Evolutionary conservation across 805 yeast species (phyloP).

Genomic region (Jamesozyma jinghongensis): DNA sequence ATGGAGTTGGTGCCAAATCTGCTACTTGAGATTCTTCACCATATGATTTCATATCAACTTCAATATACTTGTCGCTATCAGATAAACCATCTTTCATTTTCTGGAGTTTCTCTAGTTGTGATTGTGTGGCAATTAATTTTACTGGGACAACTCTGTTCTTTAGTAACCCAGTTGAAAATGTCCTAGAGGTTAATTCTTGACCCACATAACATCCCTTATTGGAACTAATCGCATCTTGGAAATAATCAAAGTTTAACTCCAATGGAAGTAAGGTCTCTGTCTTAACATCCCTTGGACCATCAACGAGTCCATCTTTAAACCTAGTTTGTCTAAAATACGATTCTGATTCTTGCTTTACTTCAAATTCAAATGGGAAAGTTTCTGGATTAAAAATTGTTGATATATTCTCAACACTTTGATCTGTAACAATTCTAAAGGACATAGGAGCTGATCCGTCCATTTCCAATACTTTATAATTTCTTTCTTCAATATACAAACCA

Average conservation of each 20-base stretch:
- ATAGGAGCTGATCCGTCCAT: conserved; percentile 64
- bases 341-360: conserved; percentile 7
- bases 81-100: not conserved
- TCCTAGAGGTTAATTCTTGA: conserved; percentile 87
- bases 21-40: not conserved
- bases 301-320: conserved; percentile 43
- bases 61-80: conserved; percentile 6
- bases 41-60: conserved; percentile 7
- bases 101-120: not conserved
- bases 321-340: conserved; percentile 37
- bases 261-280: conserved; percentile 60
- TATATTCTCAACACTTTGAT: conserved; percentile 19
- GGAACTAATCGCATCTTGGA: conserved; percentile 65
- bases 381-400: conserved; percentile 19
- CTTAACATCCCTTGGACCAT: conserved; percentile 40
- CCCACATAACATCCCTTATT: conserved; percentile 96
- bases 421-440: conserved; percentile 47
- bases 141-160: conserved; percentile 77
- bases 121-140: conserved; percentile 15
- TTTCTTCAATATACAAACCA: conserved; percentile 15
- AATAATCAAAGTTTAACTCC: conserved; percentile 68
- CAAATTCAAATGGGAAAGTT: conserved; percentile 23
- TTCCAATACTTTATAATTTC: conserved; percentile 37
- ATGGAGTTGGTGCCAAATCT: conserved; percentile 31
- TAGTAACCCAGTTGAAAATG: conserved; percentile 74